These are phyloP conservation scores for Neofusicoccum parvum DNA, from an alignment of 2,329 filamentous ascomycete species.

Conservation along the genomic window DNA sequence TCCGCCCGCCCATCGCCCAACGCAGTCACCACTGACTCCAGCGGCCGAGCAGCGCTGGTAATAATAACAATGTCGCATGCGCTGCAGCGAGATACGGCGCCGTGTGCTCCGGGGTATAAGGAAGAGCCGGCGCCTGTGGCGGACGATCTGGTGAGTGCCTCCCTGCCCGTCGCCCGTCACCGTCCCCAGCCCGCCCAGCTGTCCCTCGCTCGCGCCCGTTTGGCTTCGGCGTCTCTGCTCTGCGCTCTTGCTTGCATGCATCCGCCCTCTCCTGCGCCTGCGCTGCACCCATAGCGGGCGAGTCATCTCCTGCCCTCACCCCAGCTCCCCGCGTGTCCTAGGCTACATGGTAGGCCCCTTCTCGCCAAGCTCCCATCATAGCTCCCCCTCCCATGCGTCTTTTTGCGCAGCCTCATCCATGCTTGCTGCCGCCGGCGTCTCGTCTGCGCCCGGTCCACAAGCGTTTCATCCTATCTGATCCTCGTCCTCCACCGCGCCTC, in stretches of 20 bases:
- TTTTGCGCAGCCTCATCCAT: slow-evolving; percentile 23
- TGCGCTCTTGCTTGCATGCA: slow-evolving; percentile 34
- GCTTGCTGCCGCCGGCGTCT: slow-evolving; percentile 22
- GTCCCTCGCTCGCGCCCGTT: slow-evolving; percentile 35
- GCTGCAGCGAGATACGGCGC: slow-evolving; percentile 31
- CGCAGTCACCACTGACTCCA: slow-evolving; percentile 24
- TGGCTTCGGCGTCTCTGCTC: slow-evolving; percentile 28
- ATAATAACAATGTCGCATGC: slow-evolving; percentile 43
- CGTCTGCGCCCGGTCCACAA: slow-evolving; percentile 22
- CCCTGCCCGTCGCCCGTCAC: slow-evolving; percentile 29
- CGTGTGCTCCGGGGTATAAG: slow-evolving; percentile 44
- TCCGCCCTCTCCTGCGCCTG: slow-evolving; percentile 34
- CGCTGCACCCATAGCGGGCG: slow-evolving; percentile 29
- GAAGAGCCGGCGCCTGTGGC: slow-evolving; percentile 48
- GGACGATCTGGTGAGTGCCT: slow-evolving; percentile 46
- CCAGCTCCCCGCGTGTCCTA: slow-evolving; percentile 36
- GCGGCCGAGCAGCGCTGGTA: slow-evolving; percentile 30
- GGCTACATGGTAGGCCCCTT: slow-evolving; percentile 47
- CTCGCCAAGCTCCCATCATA: slow-evolving; percentile 23
- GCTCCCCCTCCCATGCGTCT: slow-evolving; percentile 28
- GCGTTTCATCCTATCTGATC: slow-evolving; percentile 20
- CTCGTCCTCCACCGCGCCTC: slow-evolving; percentile 20
- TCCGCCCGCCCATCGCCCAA: slow-evolving; percentile 28
- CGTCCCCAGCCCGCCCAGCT: slow-evolving; percentile 23
- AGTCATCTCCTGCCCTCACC: slow-evolving; percentile 39